phyloP scores from a whole-genome alignment of 306 rosid species.

The Amphicarpaea edgeworthii region DNA sequence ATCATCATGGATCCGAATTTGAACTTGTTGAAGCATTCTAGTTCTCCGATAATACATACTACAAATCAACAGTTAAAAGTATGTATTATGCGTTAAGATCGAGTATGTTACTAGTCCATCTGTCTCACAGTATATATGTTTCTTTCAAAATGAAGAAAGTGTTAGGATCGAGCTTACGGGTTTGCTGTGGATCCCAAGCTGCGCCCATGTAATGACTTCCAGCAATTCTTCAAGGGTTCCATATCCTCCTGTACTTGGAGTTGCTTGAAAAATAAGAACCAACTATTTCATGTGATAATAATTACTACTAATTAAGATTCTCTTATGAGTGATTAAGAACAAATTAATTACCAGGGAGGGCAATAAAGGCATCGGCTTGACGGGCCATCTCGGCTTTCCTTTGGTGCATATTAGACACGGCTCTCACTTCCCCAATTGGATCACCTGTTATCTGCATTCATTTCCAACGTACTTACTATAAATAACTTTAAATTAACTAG shows the following conservation, averaged over 20 bases:
- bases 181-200: conserved; percentile 95
- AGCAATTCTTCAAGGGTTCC: conserved; percentile 98
- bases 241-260: conserved; percentile 86
- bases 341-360: conserved; percentile 82
- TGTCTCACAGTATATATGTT: no score
- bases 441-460: conserved; percentile 94
- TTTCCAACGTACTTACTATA: conserved; percentile 38
- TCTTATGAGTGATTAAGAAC: not conserved
- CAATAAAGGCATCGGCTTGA: conserved; percentile 96
- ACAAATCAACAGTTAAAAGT: no score
- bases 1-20: not conserved
- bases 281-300: not conserved
- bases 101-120: no score
- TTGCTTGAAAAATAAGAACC: not conserved
- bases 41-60: no score
- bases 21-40: not conserved
- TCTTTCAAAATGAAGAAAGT: no score
- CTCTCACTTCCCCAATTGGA: conserved; percentile 89
- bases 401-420: conserved; percentile 97
- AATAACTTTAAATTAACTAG: not conserved
- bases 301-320: not conserved
- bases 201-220: conserved; percentile 99
- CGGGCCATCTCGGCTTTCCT: conserved; percentile 99
- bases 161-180: conserved; percentile 89
- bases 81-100: no score